Evolutionary conservation across 768 basidiomycete genomes (phyloP).

Genomic region (Termitomyces sp.): DNA sequence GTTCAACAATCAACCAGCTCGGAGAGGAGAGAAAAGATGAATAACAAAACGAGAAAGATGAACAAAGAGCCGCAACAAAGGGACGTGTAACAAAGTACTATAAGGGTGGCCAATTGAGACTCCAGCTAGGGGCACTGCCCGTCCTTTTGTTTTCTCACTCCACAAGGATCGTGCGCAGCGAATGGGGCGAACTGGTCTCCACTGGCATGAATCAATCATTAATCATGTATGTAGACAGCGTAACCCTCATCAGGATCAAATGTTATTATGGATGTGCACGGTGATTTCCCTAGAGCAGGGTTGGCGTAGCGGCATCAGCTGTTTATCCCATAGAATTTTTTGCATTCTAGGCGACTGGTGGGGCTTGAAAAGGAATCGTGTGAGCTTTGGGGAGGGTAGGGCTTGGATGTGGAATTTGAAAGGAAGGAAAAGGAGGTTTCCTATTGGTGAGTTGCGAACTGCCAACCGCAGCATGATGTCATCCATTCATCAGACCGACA

Average conservation of each 20-base stretch:
- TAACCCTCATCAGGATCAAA: neutral
- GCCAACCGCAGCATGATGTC: neutral
- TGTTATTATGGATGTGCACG: neutral
- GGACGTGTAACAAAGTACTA: neutral
- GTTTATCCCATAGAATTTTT: neutral
- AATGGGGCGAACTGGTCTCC: neutral
- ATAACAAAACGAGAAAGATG: too few species aligned
- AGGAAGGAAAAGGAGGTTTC: too few species aligned
- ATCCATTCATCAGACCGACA: too few species aligned
- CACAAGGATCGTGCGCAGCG: conserved; percentile 9
- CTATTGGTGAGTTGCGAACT: neutral
- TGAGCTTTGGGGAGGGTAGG: neutral
- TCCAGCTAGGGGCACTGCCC: neutral
- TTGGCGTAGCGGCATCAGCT: neutral
- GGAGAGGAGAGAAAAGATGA: too few species aligned
- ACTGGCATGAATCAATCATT: neutral
- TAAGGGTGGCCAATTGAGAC: neutral
- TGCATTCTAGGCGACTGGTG: neutral
- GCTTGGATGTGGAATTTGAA: too few species aligned
- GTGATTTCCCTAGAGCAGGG: neutral
- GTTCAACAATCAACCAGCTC: neutral
- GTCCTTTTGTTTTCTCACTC: conserved; percentile 9
- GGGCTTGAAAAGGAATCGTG: neutral
- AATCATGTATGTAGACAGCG: neutral
- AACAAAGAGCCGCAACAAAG: neutral